Evolutionary conservation across 257 asterid species (phyloP).

Genomic region (Ehretia macrophylla): DNA sequence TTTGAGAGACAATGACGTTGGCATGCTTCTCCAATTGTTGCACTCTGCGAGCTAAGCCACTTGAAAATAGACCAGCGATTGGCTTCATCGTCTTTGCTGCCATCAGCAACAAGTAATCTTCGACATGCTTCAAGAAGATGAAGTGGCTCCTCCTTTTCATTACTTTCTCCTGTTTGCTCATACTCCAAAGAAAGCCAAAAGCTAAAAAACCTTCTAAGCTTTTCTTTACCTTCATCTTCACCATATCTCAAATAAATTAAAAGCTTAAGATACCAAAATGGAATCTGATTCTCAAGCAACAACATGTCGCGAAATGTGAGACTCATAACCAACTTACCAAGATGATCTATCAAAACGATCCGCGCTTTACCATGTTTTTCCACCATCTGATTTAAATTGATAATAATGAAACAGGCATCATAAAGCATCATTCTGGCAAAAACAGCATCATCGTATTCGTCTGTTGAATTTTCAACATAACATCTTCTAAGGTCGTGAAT

Average conservation of each 20-base stretch:
- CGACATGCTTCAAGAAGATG: slow-evolving; percentile 20
- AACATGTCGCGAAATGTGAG: slow-evolving; percentile 8
- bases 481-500: slow-evolving; percentile 7
- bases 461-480: slow-evolving; percentile 6
- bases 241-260: not conserved
- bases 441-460: slow-evolving; percentile 1
- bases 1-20: too few species aligned
- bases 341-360: not conserved
- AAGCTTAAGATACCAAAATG: slow-evolving; percentile 7
- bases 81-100: too few species aligned
- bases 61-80: too few species aligned
- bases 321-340: not conserved
- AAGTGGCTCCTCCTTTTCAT: slow-evolving; percentile 5
- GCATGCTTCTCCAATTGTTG: too few species aligned
- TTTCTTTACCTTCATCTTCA: not conserved
- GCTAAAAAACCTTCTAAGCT: not conserved
- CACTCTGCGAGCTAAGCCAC: too few species aligned
- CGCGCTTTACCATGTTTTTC: too few species aligned
- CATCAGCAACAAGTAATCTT: not conserved
- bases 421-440: slow-evolving; percentile 23
- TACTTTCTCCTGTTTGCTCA: not conserved
- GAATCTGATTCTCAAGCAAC: slow-evolving; percentile 33
- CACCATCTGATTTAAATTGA: not conserved
- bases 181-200: too few species aligned
- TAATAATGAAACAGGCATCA: slow-evolving; percentile 7